Conservation (phyloP, 768 basidiomycete species). For the Sarcodon aspratus region DNA sequence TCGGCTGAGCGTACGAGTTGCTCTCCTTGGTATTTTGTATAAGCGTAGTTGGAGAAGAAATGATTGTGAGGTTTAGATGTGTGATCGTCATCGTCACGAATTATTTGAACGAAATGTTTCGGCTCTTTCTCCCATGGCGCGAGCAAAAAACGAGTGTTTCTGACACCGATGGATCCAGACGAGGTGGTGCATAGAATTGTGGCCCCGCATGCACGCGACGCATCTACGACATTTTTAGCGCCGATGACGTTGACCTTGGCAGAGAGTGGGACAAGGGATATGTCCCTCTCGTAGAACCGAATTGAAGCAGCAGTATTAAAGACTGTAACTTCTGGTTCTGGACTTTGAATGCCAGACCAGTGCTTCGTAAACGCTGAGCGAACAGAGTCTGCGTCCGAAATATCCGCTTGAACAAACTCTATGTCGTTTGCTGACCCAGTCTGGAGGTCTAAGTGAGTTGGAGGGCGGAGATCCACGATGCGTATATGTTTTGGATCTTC, state of each 20-base stretch:
- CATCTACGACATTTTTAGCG: constrained; percentile 54
- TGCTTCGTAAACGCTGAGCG: constrained; percentile 50
- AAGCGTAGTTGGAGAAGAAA: constrained; percentile 74
- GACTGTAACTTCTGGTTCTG: constrained; percentile 39
- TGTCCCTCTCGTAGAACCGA: constrained; percentile 61
- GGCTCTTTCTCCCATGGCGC: constrained; percentile 70
- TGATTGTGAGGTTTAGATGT: constrained; percentile 44
- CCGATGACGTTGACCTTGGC: constrained; percentile 54
- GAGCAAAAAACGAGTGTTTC: constrained; percentile 47
- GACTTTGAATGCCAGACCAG: constrained; percentile 28
- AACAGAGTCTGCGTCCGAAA: constrained; percentile 42
- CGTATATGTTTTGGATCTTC: constrained; percentile 58
- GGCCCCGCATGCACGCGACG: constrained; percentile 43
- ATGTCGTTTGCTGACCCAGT: constrained; percentile 40
- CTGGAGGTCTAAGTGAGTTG: constrained; percentile 43
- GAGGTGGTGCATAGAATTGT: constrained; percentile 59
- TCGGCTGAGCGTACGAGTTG: constrained; percentile 29
- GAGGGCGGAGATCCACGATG: constrained; percentile 54
- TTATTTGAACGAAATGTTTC: constrained; percentile 43
- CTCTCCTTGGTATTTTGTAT: constrained; percentile 52
- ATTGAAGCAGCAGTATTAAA: constrained; percentile 74
- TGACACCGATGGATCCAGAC: constrained; percentile 53
- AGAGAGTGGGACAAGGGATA: constrained; percentile 39
- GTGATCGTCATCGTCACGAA: constrained; percentile 54
- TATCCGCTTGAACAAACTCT: constrained; percentile 46